Evolutionary conservation across 176 grass and related monocot genomes (phyloP).

Genomic region (Triticum dicoccoides): DNA sequence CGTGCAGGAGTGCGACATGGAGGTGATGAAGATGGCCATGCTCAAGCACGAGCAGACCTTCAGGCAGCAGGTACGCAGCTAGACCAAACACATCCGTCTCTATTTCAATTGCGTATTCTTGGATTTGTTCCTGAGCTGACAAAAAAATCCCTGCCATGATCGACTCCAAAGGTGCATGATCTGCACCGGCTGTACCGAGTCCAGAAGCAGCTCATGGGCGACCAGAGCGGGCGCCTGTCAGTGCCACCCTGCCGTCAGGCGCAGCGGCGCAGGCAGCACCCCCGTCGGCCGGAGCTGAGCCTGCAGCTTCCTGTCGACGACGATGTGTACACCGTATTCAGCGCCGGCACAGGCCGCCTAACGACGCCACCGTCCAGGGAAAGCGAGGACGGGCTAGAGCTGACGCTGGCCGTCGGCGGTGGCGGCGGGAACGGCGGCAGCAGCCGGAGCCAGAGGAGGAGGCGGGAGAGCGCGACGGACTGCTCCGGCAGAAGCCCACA

Average conservation of each 20-base stretch:
- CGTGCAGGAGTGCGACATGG: slow-evolving; percentile 55
- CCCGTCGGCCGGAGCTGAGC: slow-evolving; percentile 20
- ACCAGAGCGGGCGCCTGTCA: background rate
- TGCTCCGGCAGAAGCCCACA: slow-evolving; percentile 35
- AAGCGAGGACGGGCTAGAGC: slow-evolving; percentile 31
- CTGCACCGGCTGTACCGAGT: slow-evolving; percentile 64
- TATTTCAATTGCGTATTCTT: background rate
- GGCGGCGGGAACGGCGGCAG: background rate
- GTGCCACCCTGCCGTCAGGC: slow-evolving; percentile 27
- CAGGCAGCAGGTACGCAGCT: slow-evolving; percentile 50
- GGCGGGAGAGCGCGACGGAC: slow-evolving; percentile 13
- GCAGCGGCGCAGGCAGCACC: slow-evolving; percentile 31
- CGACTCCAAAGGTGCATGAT: slow-evolving; percentile 42
- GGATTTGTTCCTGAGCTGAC: background rate
- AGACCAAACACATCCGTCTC: background rate
- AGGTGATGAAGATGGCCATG: slow-evolving; percentile 72
- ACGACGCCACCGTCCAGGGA: background rate
- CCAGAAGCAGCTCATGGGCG: slow-evolving; percentile 70
- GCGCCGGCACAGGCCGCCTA: background rate
- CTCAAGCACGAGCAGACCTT: slow-evolving; percentile 76
- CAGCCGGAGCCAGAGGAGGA: background rate
- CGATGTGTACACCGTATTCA: slow-evolving; percentile 7
- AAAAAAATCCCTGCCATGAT: background rate
- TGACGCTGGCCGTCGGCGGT: slow-evolving; percentile 56
- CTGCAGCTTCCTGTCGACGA: slow-evolving; percentile 40